Evolutionary conservation across 345 rosid species (phyloP), one percentile per base, ranked within the genome.

Genomic region (Corymbia maculata): DNA sequence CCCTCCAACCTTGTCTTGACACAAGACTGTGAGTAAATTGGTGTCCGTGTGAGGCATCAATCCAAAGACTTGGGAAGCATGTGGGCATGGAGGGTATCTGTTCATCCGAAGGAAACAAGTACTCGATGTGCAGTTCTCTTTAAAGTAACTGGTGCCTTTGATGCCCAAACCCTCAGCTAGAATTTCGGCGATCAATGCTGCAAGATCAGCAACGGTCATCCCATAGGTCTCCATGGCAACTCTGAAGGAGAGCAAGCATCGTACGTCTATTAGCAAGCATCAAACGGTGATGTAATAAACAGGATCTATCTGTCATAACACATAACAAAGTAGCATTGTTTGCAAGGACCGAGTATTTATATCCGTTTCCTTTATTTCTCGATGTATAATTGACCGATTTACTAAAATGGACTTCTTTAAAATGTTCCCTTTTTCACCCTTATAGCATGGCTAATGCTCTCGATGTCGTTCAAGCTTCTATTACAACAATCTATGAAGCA

Each of bases 31-130:
- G 68, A 97, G 91, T 86, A 97, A 94, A 89, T 93, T 93, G 15
- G 94, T 89, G 75, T 95, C 98, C 36, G 98, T 96, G 91, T 97
- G 99, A 79, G 98, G 97, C 79, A 96, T 85, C n/a, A 96, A 32
- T 32, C 99, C 99, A 42, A 89, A 91, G 52, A 96, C 89, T 89
- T 92, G 80, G 6, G 92, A 90, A 85, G 95, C 89, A 85, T 86
- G 86, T 12, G 92, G 95, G 87, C 96, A 92, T n/a, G 95, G 95
- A 28, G 96, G 98, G 30, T 97, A 97, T 92, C 97, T 91, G 88
- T 96, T 97, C 91, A 96, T 87, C 59, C 99, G 92, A 53, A 95
- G 88, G 90, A 88, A 92, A 88, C 96, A 91, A 82, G 91, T 91
- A 59, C 86, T 89, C 14, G 92, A 85, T 3, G 52, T 86, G 64